These are phyloP conservation scores for Cryptococcus sp. DNA, from an alignment of 1,284 basidiomycete genomes.

Conservation along the genomic window DNA sequence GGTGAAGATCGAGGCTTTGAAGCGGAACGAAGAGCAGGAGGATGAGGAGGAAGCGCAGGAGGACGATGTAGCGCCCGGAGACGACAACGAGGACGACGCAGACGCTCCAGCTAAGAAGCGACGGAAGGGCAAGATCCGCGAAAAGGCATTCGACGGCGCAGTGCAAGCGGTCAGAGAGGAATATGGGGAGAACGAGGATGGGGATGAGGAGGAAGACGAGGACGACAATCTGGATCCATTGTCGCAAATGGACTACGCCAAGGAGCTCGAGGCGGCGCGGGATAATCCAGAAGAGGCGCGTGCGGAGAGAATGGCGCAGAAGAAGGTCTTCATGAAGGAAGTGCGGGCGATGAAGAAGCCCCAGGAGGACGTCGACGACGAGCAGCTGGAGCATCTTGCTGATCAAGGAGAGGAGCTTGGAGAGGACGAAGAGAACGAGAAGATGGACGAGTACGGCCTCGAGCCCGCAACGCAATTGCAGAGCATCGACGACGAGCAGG, in stretches of 20 bases:
- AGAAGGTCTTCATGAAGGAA: constrained; percentile 18
- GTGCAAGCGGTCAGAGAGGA: constrained; percentile 13
- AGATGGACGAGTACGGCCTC: constrained; percentile 8
- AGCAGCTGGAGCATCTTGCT: constrained; percentile 54
- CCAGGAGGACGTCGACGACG: constrained; percentile 40
- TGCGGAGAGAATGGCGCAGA: constrained; percentile 16
- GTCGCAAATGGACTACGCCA: constrained; percentile 60
- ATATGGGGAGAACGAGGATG: constrained; percentile 12
- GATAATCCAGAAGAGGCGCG: constrained; percentile 30
- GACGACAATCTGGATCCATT: constrained; percentile 49
- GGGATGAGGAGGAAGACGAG: constrained; percentile 53
- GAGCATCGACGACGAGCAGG: constrained; percentile 15
- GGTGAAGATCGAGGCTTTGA: constrained; percentile 51
- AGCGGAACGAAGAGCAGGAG: constrained; percentile 35
- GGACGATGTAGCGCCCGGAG: constrained; percentile 46
- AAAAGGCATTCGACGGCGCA: constrained; percentile 24
- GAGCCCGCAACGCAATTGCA: constrained; percentile 10
- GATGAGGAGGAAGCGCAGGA: constrained; percentile 47
- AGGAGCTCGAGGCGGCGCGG: constrained; percentile 53
- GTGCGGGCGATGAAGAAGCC: constrained; percentile 12
- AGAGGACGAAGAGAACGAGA: constrained; percentile 17
- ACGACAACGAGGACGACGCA: constrained; percentile 11
- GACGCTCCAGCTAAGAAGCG: constrained; percentile 3
- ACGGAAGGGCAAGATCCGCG: constrained; percentile 41
- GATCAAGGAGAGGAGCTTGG: constrained; percentile 14